Evolutionary conservation across 495 filamentous ascomycete species (phyloP), one percentile per base, ranked within the genome.

Genomic region (Hyaloscypha variabilis): DNA sequence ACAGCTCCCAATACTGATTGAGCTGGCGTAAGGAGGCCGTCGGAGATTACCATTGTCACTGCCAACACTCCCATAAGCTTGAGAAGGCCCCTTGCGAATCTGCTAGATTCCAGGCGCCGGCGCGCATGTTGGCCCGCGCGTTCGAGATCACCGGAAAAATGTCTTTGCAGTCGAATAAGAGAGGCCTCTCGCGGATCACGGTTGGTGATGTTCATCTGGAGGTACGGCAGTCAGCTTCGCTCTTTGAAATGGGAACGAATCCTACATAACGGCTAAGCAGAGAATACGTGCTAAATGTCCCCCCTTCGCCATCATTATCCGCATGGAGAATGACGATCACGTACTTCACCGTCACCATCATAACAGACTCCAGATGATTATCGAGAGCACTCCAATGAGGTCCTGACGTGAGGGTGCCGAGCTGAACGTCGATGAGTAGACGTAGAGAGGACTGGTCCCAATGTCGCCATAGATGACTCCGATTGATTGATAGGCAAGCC

Each of bases 381-480:
- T 78, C 3, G 90, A 92, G 0, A 91, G 77, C 0, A 84, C 89
- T 4, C 90, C 87, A 60, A 92, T 71, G 0, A 92, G 79, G 65
- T 89, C 84, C 21, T 84, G 77, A 61, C 83, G 77, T 14, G 76
- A 79, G 1, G 89, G 89, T 4, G 76, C 70, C 0, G 72, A 74
- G 56, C 77, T 75, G 70, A 91, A 91, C 1, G 88, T 91, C 13
- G 88, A 90, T 26, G 87, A 90, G 65, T 77, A 91, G 59, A 90
- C 89, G 65, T 91, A 91, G 49, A 91, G 84, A 17, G 89, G 89
- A 63, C 84, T 89, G 21, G 89, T 91, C 46, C 89, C 89, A 66
- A 91, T 91, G 63, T 91, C 89, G 11, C 89, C 89, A 70, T 91
- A 91, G 58, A 91, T 91, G 60, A 88, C 87, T 34, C 89, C 89